phyloP scores from a whole-genome alignment of 2,329 filamentous ascomycete genomes.

The Penicillium vulpinum region DNA sequence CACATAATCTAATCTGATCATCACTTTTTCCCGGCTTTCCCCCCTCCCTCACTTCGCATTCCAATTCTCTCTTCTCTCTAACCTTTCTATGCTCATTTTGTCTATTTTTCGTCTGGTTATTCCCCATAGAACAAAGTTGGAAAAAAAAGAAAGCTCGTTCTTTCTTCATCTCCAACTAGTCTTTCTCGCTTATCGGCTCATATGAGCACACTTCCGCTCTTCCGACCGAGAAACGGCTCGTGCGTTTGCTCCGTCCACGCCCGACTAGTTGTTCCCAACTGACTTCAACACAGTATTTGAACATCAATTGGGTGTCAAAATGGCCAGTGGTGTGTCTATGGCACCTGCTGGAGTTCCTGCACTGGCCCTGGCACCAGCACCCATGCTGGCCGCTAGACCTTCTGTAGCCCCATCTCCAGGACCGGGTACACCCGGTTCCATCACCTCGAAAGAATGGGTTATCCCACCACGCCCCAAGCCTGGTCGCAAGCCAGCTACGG shows the following conservation, averaged over 20 bases:
- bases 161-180: constrained; percentile 2
- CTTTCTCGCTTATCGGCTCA: constrained; percentile 34
- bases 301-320: constrained; percentile 23
- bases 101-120: not conserved
- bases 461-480: constrained; percentile 83
- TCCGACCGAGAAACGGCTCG: constrained; percentile 35
- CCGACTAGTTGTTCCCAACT: constrained; percentile 22
- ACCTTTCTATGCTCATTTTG: not conserved
- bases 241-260: constrained; percentile 24
- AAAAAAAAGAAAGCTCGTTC: not conserved
- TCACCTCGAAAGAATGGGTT: constrained; percentile 83
- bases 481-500: constrained; percentile 88
- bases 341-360: constrained; percentile 33
- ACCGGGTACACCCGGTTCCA: constrained; percentile 47
- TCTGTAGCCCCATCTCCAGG: constrained; percentile 41
- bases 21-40: constrained; percentile 20
- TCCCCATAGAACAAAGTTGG: not conserved
- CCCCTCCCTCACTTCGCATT: not conserved
- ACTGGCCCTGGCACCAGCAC: constrained; percentile 35
- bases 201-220: constrained; percentile 37
- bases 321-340: constrained; percentile 42
- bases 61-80: not conserved
- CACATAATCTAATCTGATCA: constrained; percentile 31
- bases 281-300: constrained; percentile 23
- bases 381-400: constrained; percentile 42